Base-by-base conservation (phyloP, 306 rosid species). In the Begonia masoniana region DNA sequence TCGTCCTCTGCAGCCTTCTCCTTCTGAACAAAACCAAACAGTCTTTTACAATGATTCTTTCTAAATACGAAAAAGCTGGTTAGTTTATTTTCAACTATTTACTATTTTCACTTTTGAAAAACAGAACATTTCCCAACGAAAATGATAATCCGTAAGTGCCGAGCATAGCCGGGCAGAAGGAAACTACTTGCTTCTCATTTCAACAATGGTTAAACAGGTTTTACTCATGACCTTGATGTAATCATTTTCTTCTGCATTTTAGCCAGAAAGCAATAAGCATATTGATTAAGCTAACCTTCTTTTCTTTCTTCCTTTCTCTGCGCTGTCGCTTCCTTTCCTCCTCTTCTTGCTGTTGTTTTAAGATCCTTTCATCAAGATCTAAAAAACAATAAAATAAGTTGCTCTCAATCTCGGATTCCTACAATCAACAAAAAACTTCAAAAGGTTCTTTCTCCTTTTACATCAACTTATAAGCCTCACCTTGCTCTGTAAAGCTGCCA, bases 291-390 rank as follows among this genome's bases (percentile, higher is more conserved):
- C 82, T 24, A 54, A 83, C 99, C 95, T 83, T 82, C 70, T 78
- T 91, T 62, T 92, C 99, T 60, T 86, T 91, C 74, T 91, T 92
- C 78, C 69, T 92, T 79, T 92, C 99, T 15, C 87, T 76, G 26
- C 94, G 96, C 59, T 77, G 36, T 26, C 94, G 83, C 72, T 86
- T 92, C 64, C 81, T 79, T 69, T 92, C 95, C 64, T 86, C 99
- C 78, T 92, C 99, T 69, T 92, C 99, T 69, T 86, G 93, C 73
- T 86, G 99, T 67, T 86, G 96, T 70, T 81, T 92, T 65, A 86
- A 49, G 62, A 92, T 81, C 67, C 99, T 76, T 13, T 83, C 99
- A 42, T 92, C 99, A 70, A 92, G 92, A 77, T 92, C 99, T 86
- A 59, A 55, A 35, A 39, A 43, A 43, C 17, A 13, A 54, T 14